Percentiles rank a stretch among this genome's conserved stretches.
Evolutionary conservation across 2,329 filamentous ascomycete genomes (phyloP).

Genomic region (Diaporthe sp.): DNA sequence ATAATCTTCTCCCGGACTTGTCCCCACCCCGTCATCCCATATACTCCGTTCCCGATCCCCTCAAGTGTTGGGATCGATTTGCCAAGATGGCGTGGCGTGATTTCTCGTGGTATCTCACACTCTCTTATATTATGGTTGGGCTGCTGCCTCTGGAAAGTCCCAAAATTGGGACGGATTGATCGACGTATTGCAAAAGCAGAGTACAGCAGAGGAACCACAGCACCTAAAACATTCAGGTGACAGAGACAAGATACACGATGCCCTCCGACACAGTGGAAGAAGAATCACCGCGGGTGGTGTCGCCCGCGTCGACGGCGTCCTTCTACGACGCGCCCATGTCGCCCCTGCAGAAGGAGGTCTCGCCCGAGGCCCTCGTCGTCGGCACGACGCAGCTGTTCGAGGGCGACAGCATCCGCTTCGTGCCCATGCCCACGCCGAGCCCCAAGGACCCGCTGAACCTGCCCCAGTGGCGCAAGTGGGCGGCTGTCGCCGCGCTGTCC

Average conservation of each 20-base stretch:
- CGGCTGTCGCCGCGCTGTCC: conserved; percentile 41
- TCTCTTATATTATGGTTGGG: not conserved
- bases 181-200: not conserved
- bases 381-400: conserved; percentile 47
- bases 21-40: not conserved
- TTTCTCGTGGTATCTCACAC: not conserved
- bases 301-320: not conserved
- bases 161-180: not conserved
- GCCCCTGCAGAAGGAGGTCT: not conserved
- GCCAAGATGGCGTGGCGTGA: not conserved
- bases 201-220: too few relatives aligned
- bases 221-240: not conserved
- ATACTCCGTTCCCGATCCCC: conserved; percentile 8
- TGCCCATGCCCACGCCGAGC: conserved; percentile 50
- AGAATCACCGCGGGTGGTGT: not conserved
- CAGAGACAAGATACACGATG: not conserved
- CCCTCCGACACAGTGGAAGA: not conserved
- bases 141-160: not conserved
- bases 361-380: conserved; percentile 43
- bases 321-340: conserved; percentile 10
- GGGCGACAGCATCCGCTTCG: conserved; percentile 42
- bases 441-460: conserved; percentile 47
- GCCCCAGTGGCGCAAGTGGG: conserved; percentile 43
- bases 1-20: not conserved
- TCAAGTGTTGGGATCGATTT: not conserved